Evolutionary conservation across 768 basidiomycete genomes (phyloP).

Genomic region (Tulasnella sp.): DNA sequence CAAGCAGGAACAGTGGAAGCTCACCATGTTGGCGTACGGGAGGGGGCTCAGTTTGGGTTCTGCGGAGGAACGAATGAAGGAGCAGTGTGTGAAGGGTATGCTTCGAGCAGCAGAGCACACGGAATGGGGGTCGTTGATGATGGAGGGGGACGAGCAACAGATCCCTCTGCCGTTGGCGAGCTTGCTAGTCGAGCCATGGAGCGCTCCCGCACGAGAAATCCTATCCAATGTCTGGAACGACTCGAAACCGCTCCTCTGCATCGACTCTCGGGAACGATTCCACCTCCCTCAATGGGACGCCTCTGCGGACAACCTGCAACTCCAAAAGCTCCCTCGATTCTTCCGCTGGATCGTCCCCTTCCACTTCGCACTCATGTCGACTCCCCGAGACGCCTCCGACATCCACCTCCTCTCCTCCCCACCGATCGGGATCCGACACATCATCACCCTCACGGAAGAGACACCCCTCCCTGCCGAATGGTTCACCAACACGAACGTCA

Average conservation of each 20-base stretch:
- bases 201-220: conserved; percentile 20
- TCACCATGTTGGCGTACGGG: conserved; percentile 47
- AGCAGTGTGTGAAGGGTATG: conserved; percentile 38
- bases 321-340: conserved; percentile 35
- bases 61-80: conserved; percentile 26
- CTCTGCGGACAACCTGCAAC: not conserved
- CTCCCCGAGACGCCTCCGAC: conserved; percentile 40
- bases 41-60: conserved; percentile 31
- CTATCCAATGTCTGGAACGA: conserved; percentile 20
- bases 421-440: conserved; percentile 43
- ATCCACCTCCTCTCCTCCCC: conserved; percentile 35
- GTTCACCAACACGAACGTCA: conserved; percentile 33
- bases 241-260: not conserved
- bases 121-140: conserved; percentile 41
- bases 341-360: conserved; percentile 54
- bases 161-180: conserved; percentile 26
- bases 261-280: not conserved
- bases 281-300: not conserved
- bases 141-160: conserved; percentile 32
- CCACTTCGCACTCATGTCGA: conserved; percentile 50
- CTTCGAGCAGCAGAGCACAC: conserved; percentile 35
- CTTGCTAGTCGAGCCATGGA: conserved; percentile 34
- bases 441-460: conserved; percentile 50
- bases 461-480: conserved; percentile 36
- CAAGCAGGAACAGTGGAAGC: conserved; percentile 28